phyloP scores from a whole-genome alignment of 2,329 filamentous ascomycete genomes.

The Ustulina deusta region DNA sequence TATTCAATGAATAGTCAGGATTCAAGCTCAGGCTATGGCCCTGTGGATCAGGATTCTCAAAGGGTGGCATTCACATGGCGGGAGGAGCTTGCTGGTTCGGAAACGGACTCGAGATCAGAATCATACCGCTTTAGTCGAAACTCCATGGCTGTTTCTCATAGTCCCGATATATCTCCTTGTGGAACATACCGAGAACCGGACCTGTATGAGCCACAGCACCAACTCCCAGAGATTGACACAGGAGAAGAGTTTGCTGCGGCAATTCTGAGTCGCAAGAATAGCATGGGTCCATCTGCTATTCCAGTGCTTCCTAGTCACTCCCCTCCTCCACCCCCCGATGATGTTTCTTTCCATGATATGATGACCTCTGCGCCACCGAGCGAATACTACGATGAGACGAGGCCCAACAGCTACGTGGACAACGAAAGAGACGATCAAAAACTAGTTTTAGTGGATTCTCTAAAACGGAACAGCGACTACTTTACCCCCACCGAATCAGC shows the following conservation, averaged over 20 bases:
- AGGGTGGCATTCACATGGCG: constrained; percentile 44
- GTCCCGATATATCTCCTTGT: constrained; percentile 51
- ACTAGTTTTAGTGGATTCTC: constrained; percentile 57
- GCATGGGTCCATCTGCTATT: constrained; percentile 37
- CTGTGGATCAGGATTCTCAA: constrained; percentile 43
- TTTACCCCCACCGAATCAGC: constrained; percentile 58
- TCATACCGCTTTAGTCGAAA: constrained; percentile 48
- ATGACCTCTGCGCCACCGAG: constrained; percentile 52
- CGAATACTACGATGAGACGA: constrained; percentile 58
- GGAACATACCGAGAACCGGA: constrained; percentile 48
- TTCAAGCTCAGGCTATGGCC: constrained; percentile 51
- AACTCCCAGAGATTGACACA: constrained; percentile 64
- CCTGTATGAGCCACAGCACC: constrained; percentile 50
- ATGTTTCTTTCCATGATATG: constrained; percentile 45
- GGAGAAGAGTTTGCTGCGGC: constrained; percentile 64
- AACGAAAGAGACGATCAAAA: constrained; percentile 58
- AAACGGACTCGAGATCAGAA: constrained; percentile 48
- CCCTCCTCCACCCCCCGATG: constrained; percentile 62
- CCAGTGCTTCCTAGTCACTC: constrained; percentile 61
- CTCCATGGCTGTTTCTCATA: constrained; percentile 48
- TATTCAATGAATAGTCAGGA: constrained; percentile 68
- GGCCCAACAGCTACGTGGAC: constrained; percentile 57
- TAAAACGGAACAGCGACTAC: constrained; percentile 61
- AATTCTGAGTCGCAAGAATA: constrained; percentile 55
- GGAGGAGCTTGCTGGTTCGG: constrained; percentile 47